phyloP scores from a whole-genome alignment of 1,284 basidiomycete species.

The Ceratobasidium sp. region DNA sequence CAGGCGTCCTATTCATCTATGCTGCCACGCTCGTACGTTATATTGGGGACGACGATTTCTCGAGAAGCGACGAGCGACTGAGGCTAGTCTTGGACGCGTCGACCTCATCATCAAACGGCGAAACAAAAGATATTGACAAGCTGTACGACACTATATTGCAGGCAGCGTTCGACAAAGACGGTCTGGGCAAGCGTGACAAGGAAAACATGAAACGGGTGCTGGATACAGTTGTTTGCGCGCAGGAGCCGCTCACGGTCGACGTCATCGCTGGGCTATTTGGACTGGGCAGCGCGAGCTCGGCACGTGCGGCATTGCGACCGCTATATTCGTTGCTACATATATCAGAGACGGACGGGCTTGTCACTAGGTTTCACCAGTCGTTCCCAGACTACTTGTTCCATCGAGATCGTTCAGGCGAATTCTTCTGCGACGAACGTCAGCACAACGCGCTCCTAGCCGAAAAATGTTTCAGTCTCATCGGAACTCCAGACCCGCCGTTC shows the following conservation, averaged over 20 bases:
- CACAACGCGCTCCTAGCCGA: not conserved
- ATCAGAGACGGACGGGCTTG: not conserved
- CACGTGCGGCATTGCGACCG: not conserved
- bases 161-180: not conserved
- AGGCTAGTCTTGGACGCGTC: not conserved
- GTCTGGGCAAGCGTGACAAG: not conserved
- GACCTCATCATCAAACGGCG: not conserved
- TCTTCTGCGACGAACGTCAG: constrained; percentile 2
- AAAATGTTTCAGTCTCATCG: constrained; percentile 1
- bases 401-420: not conserved
- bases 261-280: not conserved
- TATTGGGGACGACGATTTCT: too few species aligned
- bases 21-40: too few species aligned
- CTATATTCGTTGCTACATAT: not conserved
- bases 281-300: not conserved
- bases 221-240: not conserved
- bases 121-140: not conserved
- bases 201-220: not conserved
- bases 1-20: too few species aligned
- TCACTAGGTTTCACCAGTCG: constrained; percentile 6
- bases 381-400: constrained; percentile 30
- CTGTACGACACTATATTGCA: constrained; percentile 8
- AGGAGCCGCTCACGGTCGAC: not conserved
- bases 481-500: constrained; percentile 1
- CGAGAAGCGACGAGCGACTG: not conserved